Conservation (phyloP, 2,329 filamentous ascomycete genomes). For the Reticulascus tulasneorum region DNA sequence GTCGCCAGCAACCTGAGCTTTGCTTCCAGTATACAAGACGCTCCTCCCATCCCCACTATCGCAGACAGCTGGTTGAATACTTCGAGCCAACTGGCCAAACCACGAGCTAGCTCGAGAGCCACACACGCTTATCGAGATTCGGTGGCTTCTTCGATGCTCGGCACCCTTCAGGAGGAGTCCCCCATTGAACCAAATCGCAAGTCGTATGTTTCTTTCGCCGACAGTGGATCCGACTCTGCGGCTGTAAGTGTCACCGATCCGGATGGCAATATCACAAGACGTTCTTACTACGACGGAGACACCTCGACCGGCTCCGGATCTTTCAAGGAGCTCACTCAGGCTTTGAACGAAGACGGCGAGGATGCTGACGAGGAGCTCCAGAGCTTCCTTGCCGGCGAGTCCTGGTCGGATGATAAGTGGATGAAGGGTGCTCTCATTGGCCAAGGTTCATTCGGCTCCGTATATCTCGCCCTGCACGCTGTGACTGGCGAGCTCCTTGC, state of each 20-base stretch:
- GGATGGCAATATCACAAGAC: conserved; percentile 64
- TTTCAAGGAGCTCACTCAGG: conserved; percentile 77
- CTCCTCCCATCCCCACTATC: conserved; percentile 91
- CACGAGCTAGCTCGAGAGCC: conserved; percentile 35
- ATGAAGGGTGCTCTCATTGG: conserved; percentile 98
- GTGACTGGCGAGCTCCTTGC: conserved; percentile 96
- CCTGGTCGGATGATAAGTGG: conserved; percentile 96
- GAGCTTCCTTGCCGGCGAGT: conserved; percentile 87
- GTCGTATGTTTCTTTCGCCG: conserved; percentile 87
- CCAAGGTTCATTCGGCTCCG: conserved; percentile 92
- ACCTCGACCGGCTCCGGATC: conserved; percentile 69
- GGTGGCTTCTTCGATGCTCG: conserved; percentile 81
- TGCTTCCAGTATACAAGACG: conserved; percentile 87
- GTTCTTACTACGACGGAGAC: conserved; percentile 83
- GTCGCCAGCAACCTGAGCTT: conserved; percentile 92
- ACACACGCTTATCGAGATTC: conserved; percentile 76
- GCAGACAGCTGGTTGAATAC: conserved; percentile 85
- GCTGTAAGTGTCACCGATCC: conserved; percentile 73
- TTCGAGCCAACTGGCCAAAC: conserved; percentile 49
- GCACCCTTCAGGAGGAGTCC: conserved; percentile 88
- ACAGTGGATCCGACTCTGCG: conserved; percentile 50
- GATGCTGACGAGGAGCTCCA: conserved; percentile 85
- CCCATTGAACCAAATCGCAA: conserved; percentile 83
- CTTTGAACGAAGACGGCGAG: conserved; percentile 85
- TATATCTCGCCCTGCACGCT: conserved; percentile 91